Percentiles rank a stretch among this genome's conserved stretches.
These are phyloP conservation scores for Podaxis pistillaris DNA, from an alignment of 768 basidiomycete genomes.

Conservation along the genomic window DNA sequence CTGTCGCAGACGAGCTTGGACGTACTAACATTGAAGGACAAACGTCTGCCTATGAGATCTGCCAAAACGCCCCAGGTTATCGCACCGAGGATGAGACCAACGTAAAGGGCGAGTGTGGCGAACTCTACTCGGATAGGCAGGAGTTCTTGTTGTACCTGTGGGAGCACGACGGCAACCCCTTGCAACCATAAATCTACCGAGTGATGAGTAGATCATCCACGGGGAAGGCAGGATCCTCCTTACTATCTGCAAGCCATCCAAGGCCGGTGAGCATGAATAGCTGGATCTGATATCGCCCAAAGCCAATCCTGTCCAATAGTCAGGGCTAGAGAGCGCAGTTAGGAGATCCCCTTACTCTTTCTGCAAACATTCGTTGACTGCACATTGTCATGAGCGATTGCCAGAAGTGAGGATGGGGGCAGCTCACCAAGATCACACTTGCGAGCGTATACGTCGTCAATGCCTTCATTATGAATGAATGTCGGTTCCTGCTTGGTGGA, in stretches of 20 bases:
- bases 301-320: slow-evolving; percentile 38
- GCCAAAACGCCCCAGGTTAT: slow-evolving; percentile 48
- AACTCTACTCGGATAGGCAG: slow-evolving; percentile 42
- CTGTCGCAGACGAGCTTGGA: not conserved
- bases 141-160: slow-evolving; percentile 41
- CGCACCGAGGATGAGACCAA: slow-evolving; percentile 49
- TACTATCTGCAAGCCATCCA: slow-evolving; percentile 51
- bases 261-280: slow-evolving; percentile 45
- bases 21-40: slow-evolving; percentile 39
- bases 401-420: too few relatives aligned
- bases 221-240: slow-evolving; percentile 14
- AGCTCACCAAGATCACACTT: slow-evolving; percentile 10
- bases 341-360: slow-evolving; percentile 33
- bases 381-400: not conserved
- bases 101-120: slow-evolving; percentile 45
- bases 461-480: not conserved
- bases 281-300: slow-evolving; percentile 47
- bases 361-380: slow-evolving; percentile 47
- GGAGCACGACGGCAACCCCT: slow-evolving; percentile 44
- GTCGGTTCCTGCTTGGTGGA: not conserved
- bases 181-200: slow-evolving; percentile 42
- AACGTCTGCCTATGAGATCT: slow-evolving; percentile 44
- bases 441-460: slow-evolving; percentile 9
- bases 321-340: not conserved
- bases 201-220: not conserved